Evolutionary conservation across 1,284 basidiomycete genomes (phyloP), one percentile per base, ranked within the genome.

Genomic region (Trametes polyzona): DNA sequence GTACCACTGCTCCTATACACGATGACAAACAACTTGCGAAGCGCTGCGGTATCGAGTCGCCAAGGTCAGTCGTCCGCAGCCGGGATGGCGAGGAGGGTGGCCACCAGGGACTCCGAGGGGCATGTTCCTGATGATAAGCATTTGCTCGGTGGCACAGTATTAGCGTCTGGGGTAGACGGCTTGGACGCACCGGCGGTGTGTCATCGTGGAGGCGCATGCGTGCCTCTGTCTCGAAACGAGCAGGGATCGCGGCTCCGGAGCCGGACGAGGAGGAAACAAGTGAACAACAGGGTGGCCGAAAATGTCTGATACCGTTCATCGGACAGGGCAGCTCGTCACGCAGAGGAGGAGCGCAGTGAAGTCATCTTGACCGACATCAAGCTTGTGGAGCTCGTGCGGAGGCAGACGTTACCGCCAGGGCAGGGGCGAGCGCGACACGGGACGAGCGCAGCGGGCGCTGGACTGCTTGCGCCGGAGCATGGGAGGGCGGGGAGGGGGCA

Each of bases 61-160:
- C 5, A 30, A 47, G 19, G 23, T 27, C 27, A 29, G n/a, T 43
- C 7, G 41, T 8, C 26, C 41, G 41, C 36, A 39, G 36, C 19
- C 5, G 36, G 36, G 8, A 21, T 39, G 19, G 41, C 41, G 41
- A 26, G n/a, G 27, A 29, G 41, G 41, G 41, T 27, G 24, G 33
- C 30, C 30, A 32, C 30, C 10, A 32, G 9, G 30, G 30, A 16
- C 30, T 42, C 16, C 23, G 40, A 40, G 36, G 11, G 4, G 26
- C 14, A n/a, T 41, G 48, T 50, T 50, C 48, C 48, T 50, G 48
- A 32, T 8, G 41, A 52, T 43, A 35, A 35, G 27, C 26, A 21
- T 23, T 41, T 23, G 41, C 39, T 5, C 41, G 47, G 47, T 40
- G 36, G 50, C 32, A 36, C 50, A 29, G 50, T 27, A 26, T 40